Evolutionary conservation across 176 grass and related monocot genomes (phyloP), one percentile per base, ranked within the genome.

Genomic region (Poa annua): DNA sequence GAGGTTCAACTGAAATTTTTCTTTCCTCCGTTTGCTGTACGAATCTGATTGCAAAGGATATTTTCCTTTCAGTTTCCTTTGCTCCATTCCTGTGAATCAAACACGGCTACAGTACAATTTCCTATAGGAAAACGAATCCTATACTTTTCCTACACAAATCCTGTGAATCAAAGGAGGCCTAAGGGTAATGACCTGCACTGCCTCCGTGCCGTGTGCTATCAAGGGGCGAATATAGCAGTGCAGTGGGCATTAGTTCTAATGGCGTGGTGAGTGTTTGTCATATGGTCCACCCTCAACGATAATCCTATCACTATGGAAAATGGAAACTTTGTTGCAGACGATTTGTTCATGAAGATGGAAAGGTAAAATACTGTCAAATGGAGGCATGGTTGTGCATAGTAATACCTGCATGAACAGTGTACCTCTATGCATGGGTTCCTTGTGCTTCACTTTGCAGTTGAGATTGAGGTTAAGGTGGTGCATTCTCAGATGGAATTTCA

Each of bases 221-320:
- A 70, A 7, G 80, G n/a, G 1, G 26, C 32, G 42, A 39, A 39
- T n/a, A n/a, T n/a, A n/a, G n/a, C 33, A 35, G 50, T 13, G 16
- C 22, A 19, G 53, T 56, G 19, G 45, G 10, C 68, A 70, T 16
- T 88, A 57, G 76, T 13, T 62, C 26, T 85, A 81, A 49, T 1
- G 8, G 36, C 81, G 87, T 61, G 17, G 24, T 0, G 35, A n/a
- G 19, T 56, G 5, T 56, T 56, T 1, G 7, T 56, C 53, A 21
- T 56, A 56, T 12, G 22, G 22, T 26, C 11, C 11, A 61, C 26
- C 21, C 22, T 61, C 57, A 61, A 61, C 1, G 22, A 26, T 59
- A 11, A 59, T 59, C 56, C n/a, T 24, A 59, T 25, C 56, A 25
- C 25, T 12, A 26, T 3, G 11, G 10, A 61, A 61, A 61, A 11